Percentiles rank a stretch among this genome's conserved stretches.
phyloP scores from a whole-genome alignment of 1,139 yeast genomes.

The Yamadazyma songkhlaensis region DNA sequence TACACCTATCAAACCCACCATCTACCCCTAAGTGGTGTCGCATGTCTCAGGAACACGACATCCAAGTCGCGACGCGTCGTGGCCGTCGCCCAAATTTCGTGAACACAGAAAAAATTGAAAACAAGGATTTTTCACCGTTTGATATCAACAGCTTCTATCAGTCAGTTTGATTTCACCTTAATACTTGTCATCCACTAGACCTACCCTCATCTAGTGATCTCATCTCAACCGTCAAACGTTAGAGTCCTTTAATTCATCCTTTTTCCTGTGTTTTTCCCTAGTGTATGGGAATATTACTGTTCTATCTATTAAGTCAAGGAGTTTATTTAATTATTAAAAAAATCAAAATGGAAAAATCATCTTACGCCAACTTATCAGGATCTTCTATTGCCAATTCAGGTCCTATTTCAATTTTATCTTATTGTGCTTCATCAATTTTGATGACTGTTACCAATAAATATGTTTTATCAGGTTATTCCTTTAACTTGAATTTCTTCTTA shows the following conservation, averaged over 20 bases:
- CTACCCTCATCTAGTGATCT: too few relatives aligned
- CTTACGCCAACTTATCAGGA: constrained; percentile 20
- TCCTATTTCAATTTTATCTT: constrained; percentile 78
- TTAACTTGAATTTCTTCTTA: constrained; percentile 89
- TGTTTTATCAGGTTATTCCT: constrained; percentile 72
- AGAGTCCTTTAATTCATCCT: background rate
- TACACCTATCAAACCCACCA: too few relatives aligned
- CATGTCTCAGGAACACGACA: too few relatives aligned
- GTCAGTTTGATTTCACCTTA: too few relatives aligned
- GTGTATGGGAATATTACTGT: constrained; percentile 44
- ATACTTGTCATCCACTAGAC: too few relatives aligned
- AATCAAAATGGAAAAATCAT: constrained; percentile 32
- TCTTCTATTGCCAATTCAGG: constrained; percentile 68
- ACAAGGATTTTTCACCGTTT: too few relatives aligned
- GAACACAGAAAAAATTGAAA: too few relatives aligned
- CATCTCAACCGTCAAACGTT: background rate
- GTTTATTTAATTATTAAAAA: constrained; percentile 25
- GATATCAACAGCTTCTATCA: too few relatives aligned
- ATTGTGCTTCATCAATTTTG: constrained; percentile 89
- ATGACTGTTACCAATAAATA: constrained; percentile 98
- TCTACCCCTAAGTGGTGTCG: too few relatives aligned
- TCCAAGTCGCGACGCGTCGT: too few relatives aligned
- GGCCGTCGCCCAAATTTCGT: too few relatives aligned
- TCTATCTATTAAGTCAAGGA: constrained; percentile 37
- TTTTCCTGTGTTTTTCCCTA: background rate